A percentile compares a stretch with the other conserved stretches of the same genome.
These are phyloP conservation scores for Acmispon strigosus DNA, from an alignment of 306 rosid species.

Conservation along the genomic window DNA sequence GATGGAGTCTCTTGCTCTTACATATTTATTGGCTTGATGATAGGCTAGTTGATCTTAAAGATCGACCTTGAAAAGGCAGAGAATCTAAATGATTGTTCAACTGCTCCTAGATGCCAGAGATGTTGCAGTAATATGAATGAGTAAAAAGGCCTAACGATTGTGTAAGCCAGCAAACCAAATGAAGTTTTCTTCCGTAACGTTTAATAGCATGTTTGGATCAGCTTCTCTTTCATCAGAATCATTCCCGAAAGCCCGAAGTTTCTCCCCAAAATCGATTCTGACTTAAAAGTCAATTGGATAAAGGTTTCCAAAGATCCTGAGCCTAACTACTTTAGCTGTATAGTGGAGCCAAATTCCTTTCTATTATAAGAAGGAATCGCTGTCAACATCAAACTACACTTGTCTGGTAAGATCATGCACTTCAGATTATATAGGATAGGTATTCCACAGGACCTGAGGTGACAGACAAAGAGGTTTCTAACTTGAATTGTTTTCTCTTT, in stretches of 20 bases:
- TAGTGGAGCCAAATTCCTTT: slow-evolving; percentile 12
- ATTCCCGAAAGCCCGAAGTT: too few relatives aligned
- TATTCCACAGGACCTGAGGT: neutral
- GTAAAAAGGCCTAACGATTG: neutral
- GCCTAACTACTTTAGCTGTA: slow-evolving; percentile 2
- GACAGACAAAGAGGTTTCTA: slow-evolving; percentile 6
- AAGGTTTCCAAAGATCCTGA: too few relatives aligned
- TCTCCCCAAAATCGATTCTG: too few relatives aligned
- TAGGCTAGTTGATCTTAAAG: slow-evolving; percentile 42
- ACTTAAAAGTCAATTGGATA: too few relatives aligned
- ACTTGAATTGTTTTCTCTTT: neutral
- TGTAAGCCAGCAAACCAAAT: neutral
- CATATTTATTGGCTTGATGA: slow-evolving; percentile 14
- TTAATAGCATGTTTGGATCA: too few relatives aligned
- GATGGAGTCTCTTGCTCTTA: neutral
- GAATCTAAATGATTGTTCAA: neutral
- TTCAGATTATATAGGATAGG: neutral
- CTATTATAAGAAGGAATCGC: slow-evolving; percentile 16
- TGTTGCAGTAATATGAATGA: neutral
- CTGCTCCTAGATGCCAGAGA: neutral
- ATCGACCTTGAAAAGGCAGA: slow-evolving; percentile 29
- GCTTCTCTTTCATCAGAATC: too few relatives aligned
- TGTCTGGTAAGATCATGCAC: neutral
- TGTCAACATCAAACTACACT: slow-evolving; percentile 11
- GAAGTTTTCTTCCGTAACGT: too few relatives aligned